Percentiles rank a stretch among this genome's conserved stretches.
Conservation (phyloP, 257 asterid genomes). For the Rubia yunnanensis region DNA sequence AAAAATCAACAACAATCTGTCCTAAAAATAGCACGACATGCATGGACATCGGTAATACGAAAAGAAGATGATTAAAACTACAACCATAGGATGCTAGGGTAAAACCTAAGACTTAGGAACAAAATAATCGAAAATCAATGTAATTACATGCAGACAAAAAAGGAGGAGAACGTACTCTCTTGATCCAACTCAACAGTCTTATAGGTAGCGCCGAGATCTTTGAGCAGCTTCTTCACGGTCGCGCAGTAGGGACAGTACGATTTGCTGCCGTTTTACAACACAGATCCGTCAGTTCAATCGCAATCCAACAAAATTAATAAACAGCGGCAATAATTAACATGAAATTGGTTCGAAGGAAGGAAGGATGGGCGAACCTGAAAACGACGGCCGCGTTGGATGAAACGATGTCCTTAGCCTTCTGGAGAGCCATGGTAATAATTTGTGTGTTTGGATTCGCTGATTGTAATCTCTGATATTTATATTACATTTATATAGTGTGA, state of each 20-base stretch:
- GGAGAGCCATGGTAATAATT: constrained; percentile 41
- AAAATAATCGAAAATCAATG: background rate
- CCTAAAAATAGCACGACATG: background rate
- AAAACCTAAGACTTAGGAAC: no score
- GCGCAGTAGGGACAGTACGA: constrained; percentile 66
- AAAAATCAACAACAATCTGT: background rate
- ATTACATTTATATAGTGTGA: background rate
- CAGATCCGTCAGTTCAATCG: constrained; percentile 7
- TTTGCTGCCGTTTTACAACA: constrained; percentile 47
- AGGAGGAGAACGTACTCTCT: constrained; percentile 39
- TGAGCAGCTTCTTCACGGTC: constrained; percentile 66
- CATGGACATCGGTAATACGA: background rate
- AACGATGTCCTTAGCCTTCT: constrained; percentile 75
- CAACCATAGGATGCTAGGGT: background rate
- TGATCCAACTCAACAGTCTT: constrained; percentile 62
- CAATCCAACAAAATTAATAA: background rate
- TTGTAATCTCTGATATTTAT: background rate
- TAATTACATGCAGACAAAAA: no score
- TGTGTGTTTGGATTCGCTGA: background rate
- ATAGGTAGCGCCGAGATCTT: constrained; percentile 54
- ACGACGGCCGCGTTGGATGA: constrained; percentile 55
- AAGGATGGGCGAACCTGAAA: constrained; percentile 49
- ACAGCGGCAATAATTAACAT: background rate
- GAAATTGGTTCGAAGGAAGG: background rate
- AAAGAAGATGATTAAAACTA: background rate